Conservation (phyloP, 2,329 filamentous ascomycete species). For the Clonostachys byssicola region DNA sequence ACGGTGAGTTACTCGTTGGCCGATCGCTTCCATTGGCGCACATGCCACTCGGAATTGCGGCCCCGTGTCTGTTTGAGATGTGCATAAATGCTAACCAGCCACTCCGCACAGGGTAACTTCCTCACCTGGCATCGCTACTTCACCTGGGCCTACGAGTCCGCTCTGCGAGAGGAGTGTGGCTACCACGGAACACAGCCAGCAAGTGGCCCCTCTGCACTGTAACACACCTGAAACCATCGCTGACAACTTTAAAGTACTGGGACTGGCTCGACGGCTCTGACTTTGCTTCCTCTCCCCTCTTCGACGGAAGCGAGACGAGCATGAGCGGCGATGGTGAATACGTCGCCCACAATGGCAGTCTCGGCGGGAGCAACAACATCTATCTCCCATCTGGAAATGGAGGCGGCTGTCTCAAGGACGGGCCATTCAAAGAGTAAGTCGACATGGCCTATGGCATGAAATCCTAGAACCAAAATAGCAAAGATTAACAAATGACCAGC, state of each 20-base stretch:
- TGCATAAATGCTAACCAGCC: constrained; percentile 19
- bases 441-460: neutral
- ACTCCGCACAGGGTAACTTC: constrained; percentile 17
- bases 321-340: constrained; percentile 34
- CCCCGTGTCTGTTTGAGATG: no score
- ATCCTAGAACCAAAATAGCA: constrained; percentile 7
- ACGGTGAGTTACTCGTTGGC: constrained; percentile 15
- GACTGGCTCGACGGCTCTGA: constrained; percentile 39
- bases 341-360: constrained; percentile 19
- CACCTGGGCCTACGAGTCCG: constrained; percentile 27
- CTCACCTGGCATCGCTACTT: constrained; percentile 38
- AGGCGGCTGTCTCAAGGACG: constrained; percentile 46
- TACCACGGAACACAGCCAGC: constrained; percentile 27
- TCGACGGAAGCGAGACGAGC: constrained; percentile 47
- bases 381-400: constrained; percentile 44
- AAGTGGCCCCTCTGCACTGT: constrained; percentile 12
- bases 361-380: constrained; percentile 7
- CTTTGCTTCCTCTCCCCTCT: constrained; percentile 42
- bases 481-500: constrained; percentile 24
- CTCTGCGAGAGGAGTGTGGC: constrained; percentile 31
- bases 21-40: constrained; percentile 24
- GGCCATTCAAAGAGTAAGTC: constrained; percentile 43
- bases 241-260: constrained; percentile 38
- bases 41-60: no score
- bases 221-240: constrained; percentile 19